Evolutionary conservation across 345 rosid genomes (phyloP).

Genomic region (Combretum micranthum): DNA sequence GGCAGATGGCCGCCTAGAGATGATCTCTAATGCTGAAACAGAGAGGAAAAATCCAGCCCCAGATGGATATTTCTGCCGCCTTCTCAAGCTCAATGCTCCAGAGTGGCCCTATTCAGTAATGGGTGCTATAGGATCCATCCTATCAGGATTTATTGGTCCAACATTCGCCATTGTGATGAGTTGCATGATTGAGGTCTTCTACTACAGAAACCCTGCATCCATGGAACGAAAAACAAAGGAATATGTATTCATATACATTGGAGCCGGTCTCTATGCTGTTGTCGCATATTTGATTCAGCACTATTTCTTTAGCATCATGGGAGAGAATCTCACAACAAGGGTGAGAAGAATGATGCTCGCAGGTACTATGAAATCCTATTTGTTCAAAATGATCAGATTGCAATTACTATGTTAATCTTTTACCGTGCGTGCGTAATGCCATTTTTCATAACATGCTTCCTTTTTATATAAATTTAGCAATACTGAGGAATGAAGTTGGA

Average conservation of each 20-base stretch:
- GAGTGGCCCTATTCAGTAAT: constrained; percentile 99
- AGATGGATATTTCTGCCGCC: constrained; percentile 77
- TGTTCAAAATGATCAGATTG: background rate
- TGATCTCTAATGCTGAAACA: constrained; percentile 95
- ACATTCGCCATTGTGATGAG: constrained; percentile 96
- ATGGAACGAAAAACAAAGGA: constrained; percentile 98
- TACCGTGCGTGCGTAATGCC: background rate
- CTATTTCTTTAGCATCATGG: constrained; percentile 99
- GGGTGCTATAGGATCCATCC: constrained; percentile 92
- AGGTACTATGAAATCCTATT: constrained; percentile 38
- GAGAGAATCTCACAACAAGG: constrained; percentile 97
- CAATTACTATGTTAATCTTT: too few relatives aligned
- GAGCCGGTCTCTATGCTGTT: constrained; percentile 96
- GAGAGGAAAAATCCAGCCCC: constrained; percentile 90
- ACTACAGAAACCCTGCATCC: constrained; percentile 70
- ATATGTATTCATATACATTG: constrained; percentile 95
- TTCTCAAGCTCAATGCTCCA: constrained; percentile 86
- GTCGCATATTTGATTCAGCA: constrained; percentile 94
- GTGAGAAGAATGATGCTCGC: constrained; percentile 99
- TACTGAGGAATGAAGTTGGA: constrained; percentile 95
- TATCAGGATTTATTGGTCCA: constrained; percentile 92
- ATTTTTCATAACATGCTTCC: background rate
- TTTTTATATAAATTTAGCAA: constrained; percentile 39
- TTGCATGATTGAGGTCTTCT: constrained; percentile 98
- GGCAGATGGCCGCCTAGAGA: constrained; percentile 94